phyloP scores from a whole-genome alignment of 257 asterid genomes.

The Solanum appendiculatum region DNA sequence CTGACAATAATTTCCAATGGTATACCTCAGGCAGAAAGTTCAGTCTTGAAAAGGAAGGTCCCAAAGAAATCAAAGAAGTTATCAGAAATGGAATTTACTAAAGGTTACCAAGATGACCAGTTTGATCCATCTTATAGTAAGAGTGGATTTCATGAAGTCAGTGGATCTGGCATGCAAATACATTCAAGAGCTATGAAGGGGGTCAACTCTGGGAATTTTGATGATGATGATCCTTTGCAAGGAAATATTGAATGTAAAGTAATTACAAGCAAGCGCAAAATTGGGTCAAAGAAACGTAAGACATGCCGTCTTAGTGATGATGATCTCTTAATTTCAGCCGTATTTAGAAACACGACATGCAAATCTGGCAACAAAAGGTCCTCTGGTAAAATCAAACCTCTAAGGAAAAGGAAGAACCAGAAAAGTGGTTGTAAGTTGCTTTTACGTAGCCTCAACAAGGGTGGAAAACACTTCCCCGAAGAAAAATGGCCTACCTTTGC shows the following conservation, averaged over 20 bases:
- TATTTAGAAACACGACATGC: constrained; percentile 41
- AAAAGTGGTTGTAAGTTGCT: constrained; percentile 87
- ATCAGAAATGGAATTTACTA: constrained; percentile 48
- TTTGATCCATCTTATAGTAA: neutral
- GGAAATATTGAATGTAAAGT: neutral
- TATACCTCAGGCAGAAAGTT: constrained; percentile 1
- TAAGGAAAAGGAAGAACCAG: constrained; percentile 48
- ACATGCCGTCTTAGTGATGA: constrained; percentile 42
- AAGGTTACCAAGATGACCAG: constrained; percentile 15
- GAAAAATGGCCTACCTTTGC: constrained; percentile 68
- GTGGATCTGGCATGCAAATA: neutral
- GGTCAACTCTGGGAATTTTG: neutral
- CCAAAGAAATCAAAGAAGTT: constrained; percentile 58
- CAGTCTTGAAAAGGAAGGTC: constrained; percentile 20
- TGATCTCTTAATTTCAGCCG: constrained; percentile 79
- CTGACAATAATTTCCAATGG: neutral
- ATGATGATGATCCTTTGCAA: neutral
- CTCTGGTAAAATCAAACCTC: constrained; percentile 38
- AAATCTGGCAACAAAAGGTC: constrained; percentile 38
- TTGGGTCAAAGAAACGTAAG: constrained; percentile 39
- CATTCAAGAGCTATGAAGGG: neutral
- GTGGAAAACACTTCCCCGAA: constrained; percentile 51
- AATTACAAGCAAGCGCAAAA: neutral
- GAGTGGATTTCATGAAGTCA: neutral
- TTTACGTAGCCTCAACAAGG: constrained; percentile 57